These are phyloP conservation scores for Yamadazyma dendronema DNA, from an alignment of 1,139 yeast species.

Conservation along the genomic window DNA sequence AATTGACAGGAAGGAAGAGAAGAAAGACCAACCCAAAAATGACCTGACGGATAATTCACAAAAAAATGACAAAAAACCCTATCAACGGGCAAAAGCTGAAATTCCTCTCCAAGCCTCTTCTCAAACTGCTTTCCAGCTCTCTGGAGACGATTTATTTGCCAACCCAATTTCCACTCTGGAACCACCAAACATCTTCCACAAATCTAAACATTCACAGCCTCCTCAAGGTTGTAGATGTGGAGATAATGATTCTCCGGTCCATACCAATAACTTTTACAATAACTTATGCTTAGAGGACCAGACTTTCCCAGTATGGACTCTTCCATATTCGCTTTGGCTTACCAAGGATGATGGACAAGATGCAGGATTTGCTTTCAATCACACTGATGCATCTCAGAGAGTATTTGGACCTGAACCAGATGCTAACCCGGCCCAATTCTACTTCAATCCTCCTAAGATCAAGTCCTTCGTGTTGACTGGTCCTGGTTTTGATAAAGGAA, in stretches of 20 bases:
- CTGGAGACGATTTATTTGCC: constrained; percentile 16
- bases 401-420: constrained; percentile 46
- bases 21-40: constrained; percentile 2
- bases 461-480: constrained; percentile 42
- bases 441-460: constrained; percentile 47
- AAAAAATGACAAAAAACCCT: constrained; percentile 2
- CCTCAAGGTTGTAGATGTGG: constrained; percentile 31
- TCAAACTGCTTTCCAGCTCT: constrained; percentile 2
- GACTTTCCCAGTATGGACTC: constrained; percentile 47
- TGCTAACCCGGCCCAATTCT: constrained; percentile 39
- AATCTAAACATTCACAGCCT: constrained; percentile 24
- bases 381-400: constrained; percentile 39
- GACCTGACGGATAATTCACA: neutral
- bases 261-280: constrained; percentile 46
- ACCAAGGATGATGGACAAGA: constrained; percentile 39
- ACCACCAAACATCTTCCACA: constrained; percentile 28
- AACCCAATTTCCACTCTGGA: constrained; percentile 26
- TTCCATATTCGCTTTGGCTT: constrained; percentile 47
- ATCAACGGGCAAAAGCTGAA: constrained; percentile 5
- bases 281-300: constrained; percentile 45
- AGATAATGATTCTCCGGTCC: constrained; percentile 30
- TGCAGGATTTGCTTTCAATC: constrained; percentile 44
- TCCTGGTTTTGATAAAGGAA: constrained; percentile 22
- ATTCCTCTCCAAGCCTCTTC: constrained; percentile 1
- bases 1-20: constrained; percentile 8